Conservation (phyloP, 805 yeast genomes). For the Candida xiaguanensis region DNA sequence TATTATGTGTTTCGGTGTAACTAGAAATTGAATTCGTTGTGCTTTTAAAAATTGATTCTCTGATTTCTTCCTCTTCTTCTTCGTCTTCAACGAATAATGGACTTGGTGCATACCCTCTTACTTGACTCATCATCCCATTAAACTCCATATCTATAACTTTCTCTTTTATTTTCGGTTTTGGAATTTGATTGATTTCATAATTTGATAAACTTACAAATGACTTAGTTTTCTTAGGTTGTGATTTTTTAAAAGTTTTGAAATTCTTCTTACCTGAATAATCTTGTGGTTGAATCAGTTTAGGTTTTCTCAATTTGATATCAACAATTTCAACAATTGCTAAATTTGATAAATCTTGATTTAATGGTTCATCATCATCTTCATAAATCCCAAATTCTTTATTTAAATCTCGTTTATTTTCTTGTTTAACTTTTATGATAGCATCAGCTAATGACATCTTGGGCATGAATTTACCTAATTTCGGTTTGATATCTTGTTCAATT, state of each 20-base stretch:
- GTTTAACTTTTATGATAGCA: conserved; percentile 27
- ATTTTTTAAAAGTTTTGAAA: conserved; percentile 30
- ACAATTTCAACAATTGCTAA: conserved; percentile 30
- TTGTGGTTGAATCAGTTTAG: not conserved
- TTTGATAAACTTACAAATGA: conserved; percentile 18
- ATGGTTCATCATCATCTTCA: conserved; percentile 10
- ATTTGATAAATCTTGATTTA: conserved; percentile 16
- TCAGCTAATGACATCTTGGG: conserved; percentile 22
- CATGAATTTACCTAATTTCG: conserved; percentile 11
- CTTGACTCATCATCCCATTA: conserved; percentile 15
- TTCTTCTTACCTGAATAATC: conserved; percentile 20
- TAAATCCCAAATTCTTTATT: conserved; percentile 25
- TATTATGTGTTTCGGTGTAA: conserved; percentile 1
- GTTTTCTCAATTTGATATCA: conserved; percentile 15
- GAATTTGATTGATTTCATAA: not conserved
- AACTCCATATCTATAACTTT: conserved; percentile 14
- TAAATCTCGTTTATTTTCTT: conserved; percentile 17
- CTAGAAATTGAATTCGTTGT: not conserved
- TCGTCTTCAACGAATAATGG: conserved; percentile 7
- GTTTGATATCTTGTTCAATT: conserved; percentile 4
- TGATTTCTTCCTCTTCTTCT: conserved; percentile 11
- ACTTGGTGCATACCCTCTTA: conserved; percentile 7
- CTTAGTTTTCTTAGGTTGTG: conserved; percentile 13
- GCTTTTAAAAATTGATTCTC: conserved; percentile 12
- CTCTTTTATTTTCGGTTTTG: conserved; percentile 4